These are phyloP conservation scores for Alternaria triticina DNA, from an alignment of 2,329 filamentous ascomycete species.

Conservation along the genomic window DNA sequence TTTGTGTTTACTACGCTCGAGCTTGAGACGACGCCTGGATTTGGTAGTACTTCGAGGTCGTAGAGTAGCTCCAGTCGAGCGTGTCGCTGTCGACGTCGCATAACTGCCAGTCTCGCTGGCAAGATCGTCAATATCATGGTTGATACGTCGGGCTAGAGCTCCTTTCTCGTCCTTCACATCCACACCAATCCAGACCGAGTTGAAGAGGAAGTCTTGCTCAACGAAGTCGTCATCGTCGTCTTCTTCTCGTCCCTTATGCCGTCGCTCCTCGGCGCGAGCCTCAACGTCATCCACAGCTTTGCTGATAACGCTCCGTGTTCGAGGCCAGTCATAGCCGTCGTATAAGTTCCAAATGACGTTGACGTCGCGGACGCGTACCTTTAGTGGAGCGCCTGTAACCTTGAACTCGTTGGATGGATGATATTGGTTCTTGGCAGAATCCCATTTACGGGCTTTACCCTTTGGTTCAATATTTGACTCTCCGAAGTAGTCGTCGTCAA, in stretches of 20 bases:
- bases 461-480: slow-evolving; percentile 65
- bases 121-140: slow-evolving; percentile 84
- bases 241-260: slow-evolving; percentile 66
- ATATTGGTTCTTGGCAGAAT: slow-evolving; percentile 77
- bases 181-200: slow-evolving; percentile 97
- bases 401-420: slow-evolving; percentile 68
- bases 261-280: slow-evolving; percentile 77
- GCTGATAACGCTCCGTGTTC: slow-evolving; percentile 83
- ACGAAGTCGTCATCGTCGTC: slow-evolving; percentile 64
- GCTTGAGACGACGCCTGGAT: slow-evolving; percentile 65
- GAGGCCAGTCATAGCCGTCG: slow-evolving; percentile 96
- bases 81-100: slow-evolving; percentile 65
- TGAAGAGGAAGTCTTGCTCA: slow-evolving; percentile 97
- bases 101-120: slow-evolving; percentile 89
- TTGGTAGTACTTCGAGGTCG: slow-evolving; percentile 53
- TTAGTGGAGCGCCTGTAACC: slow-evolving; percentile 72
- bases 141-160: slow-evolving; percentile 83
- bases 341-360: slow-evolving; percentile 98
- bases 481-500: slow-evolving; percentile 78
- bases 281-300: slow-evolving; percentile 91
- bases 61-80: slow-evolving; percentile 41
- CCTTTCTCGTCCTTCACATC: slow-evolving; percentile 83
- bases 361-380: slow-evolving; percentile 80
- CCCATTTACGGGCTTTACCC: slow-evolving; percentile 78
- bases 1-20: slow-evolving; percentile 86